These are phyloP conservation scores for Xylariaceae sp. DNA, from an alignment of 2,329 filamentous ascomycete species.

Conservation along the genomic window DNA sequence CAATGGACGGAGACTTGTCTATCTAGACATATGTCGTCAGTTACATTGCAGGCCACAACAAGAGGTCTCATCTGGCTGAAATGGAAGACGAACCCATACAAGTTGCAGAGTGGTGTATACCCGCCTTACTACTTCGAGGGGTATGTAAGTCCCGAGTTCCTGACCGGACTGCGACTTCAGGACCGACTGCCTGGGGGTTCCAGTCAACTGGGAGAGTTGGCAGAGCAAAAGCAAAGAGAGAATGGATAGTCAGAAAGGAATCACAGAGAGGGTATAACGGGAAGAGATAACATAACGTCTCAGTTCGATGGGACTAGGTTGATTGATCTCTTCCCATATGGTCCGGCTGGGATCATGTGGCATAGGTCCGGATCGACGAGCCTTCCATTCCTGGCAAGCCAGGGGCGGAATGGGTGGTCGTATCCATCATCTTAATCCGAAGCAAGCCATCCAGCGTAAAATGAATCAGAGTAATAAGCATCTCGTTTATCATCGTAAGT, in stretches of 20 bases:
- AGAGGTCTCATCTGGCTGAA: slow-evolving; percentile 14
- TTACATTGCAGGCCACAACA: slow-evolving; percentile 11
- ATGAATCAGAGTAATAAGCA: not conserved
- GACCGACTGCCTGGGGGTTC: not conserved
- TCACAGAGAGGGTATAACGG: not conserved
- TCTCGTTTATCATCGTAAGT: not conserved
- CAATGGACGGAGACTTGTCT: not conserved
- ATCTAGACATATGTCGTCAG: slow-evolving; percentile 2
- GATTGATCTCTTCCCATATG: not conserved
- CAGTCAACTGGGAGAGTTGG: not conserved
- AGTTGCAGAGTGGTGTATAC: not conserved
- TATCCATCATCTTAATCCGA: not conserved
- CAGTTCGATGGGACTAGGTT: no score
- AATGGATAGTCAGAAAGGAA: not conserved
- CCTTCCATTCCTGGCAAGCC: not conserved
- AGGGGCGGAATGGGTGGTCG: not conserved
- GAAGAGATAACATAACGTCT: not conserved
- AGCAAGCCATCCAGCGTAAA: not conserved
- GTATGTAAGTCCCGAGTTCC: not conserved
- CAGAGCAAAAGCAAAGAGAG: not conserved
- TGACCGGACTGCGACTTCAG: not conserved
- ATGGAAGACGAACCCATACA: not conserved
- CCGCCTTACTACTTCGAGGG: not conserved
- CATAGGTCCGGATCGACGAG: not conserved
- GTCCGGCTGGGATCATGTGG: not conserved